Conservation (phyloP, 2,329 filamentous ascomycete species). For the Colletotrichum truncatum region DNA sequence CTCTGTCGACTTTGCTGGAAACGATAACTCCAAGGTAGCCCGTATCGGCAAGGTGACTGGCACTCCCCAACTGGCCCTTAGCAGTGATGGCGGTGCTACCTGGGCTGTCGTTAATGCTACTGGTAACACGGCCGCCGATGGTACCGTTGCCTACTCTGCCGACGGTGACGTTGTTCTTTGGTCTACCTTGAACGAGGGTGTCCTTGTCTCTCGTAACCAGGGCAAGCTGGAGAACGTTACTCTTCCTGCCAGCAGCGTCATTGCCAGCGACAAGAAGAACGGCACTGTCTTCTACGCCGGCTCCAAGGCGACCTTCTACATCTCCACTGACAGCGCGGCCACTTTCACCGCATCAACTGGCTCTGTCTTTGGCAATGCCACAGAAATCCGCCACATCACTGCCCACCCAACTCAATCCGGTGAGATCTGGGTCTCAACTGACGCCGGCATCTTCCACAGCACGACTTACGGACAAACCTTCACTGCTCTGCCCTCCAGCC, state of each 20-base stretch:
- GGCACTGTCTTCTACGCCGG: slow-evolving; percentile 63
- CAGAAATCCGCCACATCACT: slow-evolving; percentile 62
- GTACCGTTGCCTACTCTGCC: slow-evolving; percentile 60
- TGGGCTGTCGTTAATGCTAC: slow-evolving; percentile 60
- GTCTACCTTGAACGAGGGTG: slow-evolving; percentile 51
- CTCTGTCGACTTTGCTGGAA: slow-evolving; percentile 59
- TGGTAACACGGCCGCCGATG: slow-evolving; percentile 51
- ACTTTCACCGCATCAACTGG: slow-evolving; percentile 51
- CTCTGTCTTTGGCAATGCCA: slow-evolving; percentile 48
- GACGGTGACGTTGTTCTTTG: slow-evolving; percentile 59
- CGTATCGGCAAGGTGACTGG: slow-evolving; percentile 57
- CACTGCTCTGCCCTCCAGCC: slow-evolving; percentile 42
- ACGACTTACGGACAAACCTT: slow-evolving; percentile 61
- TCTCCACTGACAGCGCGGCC: slow-evolving; percentile 56
- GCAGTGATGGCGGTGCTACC: slow-evolving; percentile 57
- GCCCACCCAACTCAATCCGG: slow-evolving; percentile 66
- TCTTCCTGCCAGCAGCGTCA: slow-evolving; percentile 53
- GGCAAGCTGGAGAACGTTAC: slow-evolving; percentile 54
- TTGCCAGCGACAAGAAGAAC: slow-evolving; percentile 64
- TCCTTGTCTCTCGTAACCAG: slow-evolving; percentile 52
- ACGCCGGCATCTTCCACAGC: slow-evolving; percentile 62
- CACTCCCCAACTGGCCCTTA: slow-evolving; percentile 56
- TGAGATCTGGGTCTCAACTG: slow-evolving; percentile 67
- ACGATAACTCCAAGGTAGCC: slow-evolving; percentile 54
- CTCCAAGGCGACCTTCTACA: slow-evolving; percentile 56